Conservation (phyloP, 2,329 filamentous ascomycete genomes). For the Allantophomopsis cytisporea region DNA sequence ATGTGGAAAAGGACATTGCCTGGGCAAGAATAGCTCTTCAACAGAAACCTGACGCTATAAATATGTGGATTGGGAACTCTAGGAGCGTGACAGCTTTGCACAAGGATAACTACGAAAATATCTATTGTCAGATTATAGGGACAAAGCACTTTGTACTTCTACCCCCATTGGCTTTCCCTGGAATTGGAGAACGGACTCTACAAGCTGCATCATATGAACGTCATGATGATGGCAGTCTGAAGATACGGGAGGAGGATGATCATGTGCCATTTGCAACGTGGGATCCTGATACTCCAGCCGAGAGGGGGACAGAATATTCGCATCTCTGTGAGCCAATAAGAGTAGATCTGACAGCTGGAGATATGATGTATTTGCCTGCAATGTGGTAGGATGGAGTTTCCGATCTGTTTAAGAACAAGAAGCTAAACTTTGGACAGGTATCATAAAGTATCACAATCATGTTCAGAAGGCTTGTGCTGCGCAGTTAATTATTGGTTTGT, state of each 20-base stretch:
- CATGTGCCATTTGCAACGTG: constrained; percentile 57
- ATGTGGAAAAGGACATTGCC: constrained; percentile 50
- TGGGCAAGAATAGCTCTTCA: constrained; percentile 62
- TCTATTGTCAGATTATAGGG: constrained; percentile 66
- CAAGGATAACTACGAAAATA: constrained; percentile 76
- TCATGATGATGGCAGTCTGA: constrained; percentile 4
- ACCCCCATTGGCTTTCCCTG: constrained; percentile 56
- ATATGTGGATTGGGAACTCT: constrained; percentile 72
- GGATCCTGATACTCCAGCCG: constrained; percentile 51
- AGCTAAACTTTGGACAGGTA: constrained; percentile 31
- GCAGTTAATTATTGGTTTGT: constrained; percentile 71
- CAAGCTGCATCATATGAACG: constrained; percentile 40
- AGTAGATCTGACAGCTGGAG: constrained; percentile 58
- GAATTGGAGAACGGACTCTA: constrained; percentile 50
- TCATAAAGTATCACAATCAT: constrained; percentile 68
- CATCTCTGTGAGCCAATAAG: constrained; percentile 42
- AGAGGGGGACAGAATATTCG: constrained; percentile 42
- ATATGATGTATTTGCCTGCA: constrained; percentile 72
- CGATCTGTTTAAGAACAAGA: too few relatives aligned
- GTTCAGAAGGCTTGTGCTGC: constrained; percentile 53
- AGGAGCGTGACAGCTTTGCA: constrained; percentile 59
- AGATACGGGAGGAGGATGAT: constrained; percentile 16
- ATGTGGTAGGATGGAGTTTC: constrained; percentile 45
- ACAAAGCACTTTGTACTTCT: constrained; percentile 63
- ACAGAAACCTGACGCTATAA: constrained; percentile 57